Percentiles rank a stretch among this genome's conserved stretches.
These are phyloP conservation scores for Cladosporium sp. DNA, from an alignment of 2,329 filamentous ascomycete species.

Conservation along the genomic window DNA sequence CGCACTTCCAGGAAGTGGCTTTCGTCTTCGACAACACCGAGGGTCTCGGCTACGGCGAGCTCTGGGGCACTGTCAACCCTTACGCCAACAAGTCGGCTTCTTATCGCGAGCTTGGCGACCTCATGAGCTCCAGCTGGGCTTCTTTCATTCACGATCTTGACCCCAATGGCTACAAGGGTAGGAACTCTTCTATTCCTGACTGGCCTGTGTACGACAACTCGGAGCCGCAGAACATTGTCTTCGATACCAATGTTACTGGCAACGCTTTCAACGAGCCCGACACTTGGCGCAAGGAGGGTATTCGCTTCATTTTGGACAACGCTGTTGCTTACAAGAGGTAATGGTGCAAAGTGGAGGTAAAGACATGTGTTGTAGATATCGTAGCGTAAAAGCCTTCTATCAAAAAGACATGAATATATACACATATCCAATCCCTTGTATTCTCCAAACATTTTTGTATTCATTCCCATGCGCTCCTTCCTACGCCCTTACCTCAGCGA, in stretches of 20 bases:
- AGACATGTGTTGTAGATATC: too few relatives aligned
- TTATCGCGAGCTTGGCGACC: conserved; percentile 36
- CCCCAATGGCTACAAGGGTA: conserved; percentile 31
- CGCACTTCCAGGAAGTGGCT: conserved; percentile 51
- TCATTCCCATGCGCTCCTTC: too few relatives aligned
- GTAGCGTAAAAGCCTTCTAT: too few relatives aligned
- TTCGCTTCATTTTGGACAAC: conserved; percentile 37
- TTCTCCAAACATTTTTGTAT: too few relatives aligned
- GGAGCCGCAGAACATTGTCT: conserved; percentile 40
- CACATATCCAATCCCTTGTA: too few relatives aligned
- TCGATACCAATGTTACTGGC: conserved; percentile 40
- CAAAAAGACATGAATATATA: too few relatives aligned
- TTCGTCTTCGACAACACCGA: conserved; percentile 44
- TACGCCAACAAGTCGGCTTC: conserved; percentile 32
- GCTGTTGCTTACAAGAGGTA: conserved; percentile 18
- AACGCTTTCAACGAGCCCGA: conserved; percentile 37
- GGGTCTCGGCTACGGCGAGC: conserved; percentile 37
- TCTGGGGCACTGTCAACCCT: conserved; percentile 29
- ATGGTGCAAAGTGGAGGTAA: not conserved
- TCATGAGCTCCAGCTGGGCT: conserved; percentile 44
- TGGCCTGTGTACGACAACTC: conserved; percentile 40
- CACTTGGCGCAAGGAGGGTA: conserved; percentile 41
- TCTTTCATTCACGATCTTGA: conserved; percentile 40
- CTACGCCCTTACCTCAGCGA: too few relatives aligned
- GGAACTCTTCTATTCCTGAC: conserved; percentile 16